phyloP scores from a whole-genome alignment of 768 basidiomycete species.

The Russula virescens region DNA sequence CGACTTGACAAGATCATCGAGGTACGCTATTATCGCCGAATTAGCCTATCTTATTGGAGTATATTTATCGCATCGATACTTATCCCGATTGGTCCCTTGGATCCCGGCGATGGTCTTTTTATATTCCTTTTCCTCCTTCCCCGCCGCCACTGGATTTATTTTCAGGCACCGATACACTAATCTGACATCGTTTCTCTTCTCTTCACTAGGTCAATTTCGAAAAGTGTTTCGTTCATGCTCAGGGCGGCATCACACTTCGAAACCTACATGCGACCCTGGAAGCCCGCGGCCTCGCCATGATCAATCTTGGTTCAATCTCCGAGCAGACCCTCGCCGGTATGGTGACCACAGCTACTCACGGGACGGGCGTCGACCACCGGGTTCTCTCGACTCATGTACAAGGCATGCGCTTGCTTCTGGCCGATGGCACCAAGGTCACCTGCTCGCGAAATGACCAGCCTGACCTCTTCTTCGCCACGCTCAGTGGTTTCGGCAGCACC shows the following conservation, averaged over 20 bases:
- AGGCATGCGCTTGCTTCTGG: slow-evolving; percentile 68
- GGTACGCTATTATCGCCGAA: slow-evolving; percentile 44
- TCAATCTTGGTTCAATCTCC: slow-evolving; percentile 91
- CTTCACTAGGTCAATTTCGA: slow-evolving; percentile 58
- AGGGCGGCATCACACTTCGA: slow-evolving; percentile 76
- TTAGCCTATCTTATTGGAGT: slow-evolving; percentile 11
- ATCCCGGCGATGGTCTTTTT: not conserved
- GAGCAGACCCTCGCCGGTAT: slow-evolving; percentile 93
- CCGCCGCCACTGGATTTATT: slow-evolving; percentile 2
- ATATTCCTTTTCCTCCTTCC: not conserved
- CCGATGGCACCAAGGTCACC: slow-evolving; percentile 62
- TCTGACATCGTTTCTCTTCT: slow-evolving; percentile 19
- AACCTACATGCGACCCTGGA: slow-evolving; percentile 66
- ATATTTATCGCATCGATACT: not conserved
- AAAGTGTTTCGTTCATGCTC: slow-evolving; percentile 59
- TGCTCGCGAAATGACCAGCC: slow-evolving; percentile 58
- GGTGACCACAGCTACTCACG: slow-evolving; percentile 93
- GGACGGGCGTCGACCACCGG: slow-evolving; percentile 72
- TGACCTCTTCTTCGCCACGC: slow-evolving; percentile 83
- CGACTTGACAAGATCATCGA: slow-evolving; percentile 67
- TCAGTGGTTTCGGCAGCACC: slow-evolving; percentile 88
- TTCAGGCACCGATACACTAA: slow-evolving; percentile 16
- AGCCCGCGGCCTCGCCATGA: slow-evolving; percentile 70
- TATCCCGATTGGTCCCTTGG: slow-evolving; percentile 7
- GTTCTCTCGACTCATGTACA: slow-evolving; percentile 80